These are phyloP conservation scores for Talaromyces sp. DNA, from an alignment of 2,329 filamentous ascomycete species.

Conservation along the genomic window DNA sequence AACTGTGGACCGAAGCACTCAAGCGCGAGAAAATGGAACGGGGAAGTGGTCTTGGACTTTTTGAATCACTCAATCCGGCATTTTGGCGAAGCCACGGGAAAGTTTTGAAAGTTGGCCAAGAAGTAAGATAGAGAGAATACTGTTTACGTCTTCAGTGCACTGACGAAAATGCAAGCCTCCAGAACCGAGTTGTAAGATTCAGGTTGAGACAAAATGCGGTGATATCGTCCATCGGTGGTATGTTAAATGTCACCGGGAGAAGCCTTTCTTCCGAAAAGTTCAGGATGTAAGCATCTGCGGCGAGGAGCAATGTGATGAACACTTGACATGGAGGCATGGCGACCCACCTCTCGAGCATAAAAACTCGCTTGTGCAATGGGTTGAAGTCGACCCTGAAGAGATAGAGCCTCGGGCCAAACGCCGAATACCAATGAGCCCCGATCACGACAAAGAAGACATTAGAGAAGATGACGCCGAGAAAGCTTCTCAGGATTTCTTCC, in stretches of 20 bases:
- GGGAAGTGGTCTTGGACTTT: neutral
- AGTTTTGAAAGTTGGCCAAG: neutral
- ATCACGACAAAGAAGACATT: neutral
- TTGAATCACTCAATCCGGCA: neutral
- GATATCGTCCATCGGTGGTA: neutral
- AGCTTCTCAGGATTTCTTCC: neutral
- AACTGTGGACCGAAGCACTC: neutral
- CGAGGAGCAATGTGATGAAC: neutral
- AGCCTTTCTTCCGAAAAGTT: neutral
- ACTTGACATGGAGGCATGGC: neutral
- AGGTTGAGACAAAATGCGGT: neutral
- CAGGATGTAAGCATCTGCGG: neutral
- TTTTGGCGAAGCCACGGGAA: neutral
- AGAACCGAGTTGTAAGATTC: neutral
- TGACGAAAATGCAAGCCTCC: neutral
- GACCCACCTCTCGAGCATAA: neutral
- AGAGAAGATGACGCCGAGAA: neutral
- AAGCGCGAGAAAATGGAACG: neutral
- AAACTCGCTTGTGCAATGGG: neutral
- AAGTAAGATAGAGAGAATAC: neutral
- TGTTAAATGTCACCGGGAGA: neutral
- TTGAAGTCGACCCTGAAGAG: neutral
- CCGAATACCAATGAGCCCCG: neutral
- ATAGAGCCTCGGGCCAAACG: neutral
- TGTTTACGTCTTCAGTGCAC: neutral